Evolutionary conservation across 345 rosid genomes (phyloP).

Genomic region (Turritis glabra): DNA sequence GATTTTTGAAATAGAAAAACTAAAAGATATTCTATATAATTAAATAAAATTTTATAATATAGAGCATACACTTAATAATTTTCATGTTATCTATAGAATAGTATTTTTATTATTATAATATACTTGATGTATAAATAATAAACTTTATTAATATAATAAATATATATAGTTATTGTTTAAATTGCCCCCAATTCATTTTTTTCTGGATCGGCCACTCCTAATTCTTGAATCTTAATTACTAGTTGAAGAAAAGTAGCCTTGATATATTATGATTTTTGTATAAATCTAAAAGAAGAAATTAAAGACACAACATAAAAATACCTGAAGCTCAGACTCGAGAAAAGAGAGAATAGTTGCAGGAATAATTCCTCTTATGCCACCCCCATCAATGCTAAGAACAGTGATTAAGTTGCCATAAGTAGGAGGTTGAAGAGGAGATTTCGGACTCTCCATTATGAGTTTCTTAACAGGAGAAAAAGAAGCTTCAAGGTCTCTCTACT

Average conservation of each 20-base stretch:
- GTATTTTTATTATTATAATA: too few relatives aligned
- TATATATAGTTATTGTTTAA: too few relatives aligned
- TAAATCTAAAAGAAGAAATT: background rate
- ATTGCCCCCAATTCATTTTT: too few relatives aligned
- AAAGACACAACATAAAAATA: slow-evolving; percentile 10
- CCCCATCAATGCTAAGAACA: slow-evolving; percentile 71
- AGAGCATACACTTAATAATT: too few relatives aligned
- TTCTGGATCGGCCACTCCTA: too few relatives aligned
- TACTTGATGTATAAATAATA: background rate
- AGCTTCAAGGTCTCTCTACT: background rate
- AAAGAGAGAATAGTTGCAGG: slow-evolving; percentile 56
- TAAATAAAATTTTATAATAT: too few relatives aligned
- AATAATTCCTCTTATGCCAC: slow-evolving; percentile 66
- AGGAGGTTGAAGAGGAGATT: slow-evolving; percentile 50
- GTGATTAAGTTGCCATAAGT: slow-evolving; percentile 48
- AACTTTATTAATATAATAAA: too few relatives aligned
- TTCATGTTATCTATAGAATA: too few relatives aligned
- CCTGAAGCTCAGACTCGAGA: slow-evolving; percentile 66
- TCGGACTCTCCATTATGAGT: slow-evolving; percentile 34
- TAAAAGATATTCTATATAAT: too few relatives aligned
- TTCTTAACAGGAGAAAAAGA: background rate
- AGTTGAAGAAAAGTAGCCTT: background rate
- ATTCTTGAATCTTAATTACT: background rate
- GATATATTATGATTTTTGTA: background rate
- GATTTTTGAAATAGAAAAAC: too few relatives aligned